A percentile compares a stretch with the other conserved stretches of the same genome.
phyloP scores from a whole-genome alignment of 2,329 filamentous ascomycete genomes.

The Pezicula radicicola region DNA sequence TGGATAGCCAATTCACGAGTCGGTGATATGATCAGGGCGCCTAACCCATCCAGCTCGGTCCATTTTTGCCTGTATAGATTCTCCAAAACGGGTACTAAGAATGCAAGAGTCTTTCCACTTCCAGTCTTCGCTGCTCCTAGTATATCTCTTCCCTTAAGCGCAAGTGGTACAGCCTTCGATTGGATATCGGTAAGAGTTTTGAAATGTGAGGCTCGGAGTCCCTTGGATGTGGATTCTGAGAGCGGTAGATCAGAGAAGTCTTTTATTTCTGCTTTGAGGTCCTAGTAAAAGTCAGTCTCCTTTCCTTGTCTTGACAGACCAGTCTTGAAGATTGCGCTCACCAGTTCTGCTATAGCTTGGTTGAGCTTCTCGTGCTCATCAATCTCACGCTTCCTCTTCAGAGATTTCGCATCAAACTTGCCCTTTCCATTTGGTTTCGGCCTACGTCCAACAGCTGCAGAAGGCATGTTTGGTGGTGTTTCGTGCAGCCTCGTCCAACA shows the following conservation, averaged over 20 bases:
- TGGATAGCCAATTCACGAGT: slow-evolving; percentile 95
- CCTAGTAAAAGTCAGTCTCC: slow-evolving; percentile 19
- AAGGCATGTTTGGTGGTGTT: slow-evolving; percentile 17
- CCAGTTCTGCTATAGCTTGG: slow-evolving; percentile 26
- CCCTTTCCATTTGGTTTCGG: slow-evolving; percentile 13
- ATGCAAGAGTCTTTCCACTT: slow-evolving; percentile 92
- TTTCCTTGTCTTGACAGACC: neutral
- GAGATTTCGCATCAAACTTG: slow-evolving; percentile 18
- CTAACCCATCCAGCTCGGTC: slow-evolving; percentile 87
- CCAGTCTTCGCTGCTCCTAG: slow-evolving; percentile 94
- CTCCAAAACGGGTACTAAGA: slow-evolving; percentile 87
- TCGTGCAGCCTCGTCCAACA: neutral
- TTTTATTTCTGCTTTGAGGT: slow-evolving; percentile 37
- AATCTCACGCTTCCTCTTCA: slow-evolving; percentile 29
- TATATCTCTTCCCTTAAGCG: slow-evolving; percentile 82
- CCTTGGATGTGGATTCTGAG: slow-evolving; percentile 73
- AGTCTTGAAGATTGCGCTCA: slow-evolving; percentile 12
- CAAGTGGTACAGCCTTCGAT: slow-evolving; percentile 80
- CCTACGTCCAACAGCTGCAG: slow-evolving; percentile 17
- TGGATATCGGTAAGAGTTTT: slow-evolving; percentile 90
- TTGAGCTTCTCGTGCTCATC: slow-evolving; percentile 27
- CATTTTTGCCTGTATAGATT: slow-evolving; percentile 87
- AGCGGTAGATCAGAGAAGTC: slow-evolving; percentile 83
- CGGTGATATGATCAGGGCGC: slow-evolving; percentile 88
- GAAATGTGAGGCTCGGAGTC: slow-evolving; percentile 84